Base-by-base conservation (phyloP, 805 yeast genomes). In the Wickerhamiella lipophila region DNA sequence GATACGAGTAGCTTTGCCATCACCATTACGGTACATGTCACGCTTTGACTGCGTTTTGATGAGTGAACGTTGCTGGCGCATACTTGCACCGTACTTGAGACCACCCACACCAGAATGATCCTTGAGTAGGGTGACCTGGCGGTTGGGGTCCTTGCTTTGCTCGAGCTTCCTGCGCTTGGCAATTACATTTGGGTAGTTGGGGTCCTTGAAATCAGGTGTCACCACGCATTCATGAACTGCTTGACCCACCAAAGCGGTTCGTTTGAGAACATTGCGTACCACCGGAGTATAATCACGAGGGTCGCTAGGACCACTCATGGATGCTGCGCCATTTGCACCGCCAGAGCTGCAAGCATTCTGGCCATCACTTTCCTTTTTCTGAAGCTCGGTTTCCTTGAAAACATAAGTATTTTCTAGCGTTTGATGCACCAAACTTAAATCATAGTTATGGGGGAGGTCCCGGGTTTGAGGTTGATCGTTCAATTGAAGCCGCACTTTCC, bases 1-100 rank as follows among this genome's bases (percentile, higher is more conserved):
- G 81, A 92, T 84, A 63, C 98, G 77, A 55, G 83, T 85, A 29
- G 96, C 94, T 61, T 94, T 81, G 46, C 92, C 94, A 56, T 84
- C 94, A 19, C 70, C 66, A 9, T 69, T 68, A 49, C 60, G 60
- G 40, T 58, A 57, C 29, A 55, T 42, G 38, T 62, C 65, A 39
- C 58, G 58, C 53, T 59, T 60, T 50, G 58, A 65, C 34, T 51
- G 53, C 21, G 52, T 52, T 43, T 51, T 47, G 26, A 51, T 52
- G 42, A 49, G 27, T 35, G 50, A 53, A 39, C 58, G 56, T 52
- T 55, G 59, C 63, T 68, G 54, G 53, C 63, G 46, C 52, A 56
- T 48, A 51, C 64, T 23, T 65, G 64, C 58, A 27, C 62, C 62
- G 50, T 59, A 59, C 54, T 65, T 69, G 43, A 55, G 52, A 15